phyloP scores from a whole-genome alignment of 2,329 filamentous ascomycete species.

The Penicillium sp. region DNA sequence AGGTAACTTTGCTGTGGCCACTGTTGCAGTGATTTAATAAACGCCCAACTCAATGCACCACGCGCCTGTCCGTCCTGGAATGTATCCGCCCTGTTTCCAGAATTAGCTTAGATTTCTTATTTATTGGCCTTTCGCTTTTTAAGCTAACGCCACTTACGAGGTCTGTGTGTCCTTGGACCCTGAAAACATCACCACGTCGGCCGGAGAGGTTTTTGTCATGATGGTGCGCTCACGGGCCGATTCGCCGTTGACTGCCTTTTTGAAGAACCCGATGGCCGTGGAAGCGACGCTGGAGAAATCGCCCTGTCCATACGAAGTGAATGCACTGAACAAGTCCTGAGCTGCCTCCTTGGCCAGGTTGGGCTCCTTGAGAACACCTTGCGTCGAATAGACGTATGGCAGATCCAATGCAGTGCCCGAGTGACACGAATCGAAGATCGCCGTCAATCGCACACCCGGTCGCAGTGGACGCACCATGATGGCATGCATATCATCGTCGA shows the following conservation, averaged over 20 bases:
- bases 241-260: conserved; percentile 78
- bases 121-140: neutral
- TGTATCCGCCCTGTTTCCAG: conserved; percentile 70
- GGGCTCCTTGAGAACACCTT: conserved; percentile 65
- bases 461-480: conserved; percentile 75
- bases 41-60: conserved; percentile 96
- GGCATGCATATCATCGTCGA: conserved; percentile 74
- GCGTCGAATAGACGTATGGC: conserved; percentile 66
- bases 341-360: conserved; percentile 67
- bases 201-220: conserved; percentile 86
- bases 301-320: conserved; percentile 75
- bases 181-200: conserved; percentile 96
- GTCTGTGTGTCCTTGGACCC: conserved; percentile 96
- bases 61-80: conserved; percentile 85
- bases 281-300: conserved; percentile 78
- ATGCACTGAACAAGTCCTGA: conserved; percentile 61
- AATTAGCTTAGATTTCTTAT: neutral
- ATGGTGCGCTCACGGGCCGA: conserved; percentile 75
- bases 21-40: conserved; percentile 82
- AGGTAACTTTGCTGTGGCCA: conserved; percentile 94
- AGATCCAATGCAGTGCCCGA: conserved; percentile 65
- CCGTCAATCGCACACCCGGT: conserved; percentile 76
- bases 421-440: conserved; percentile 67
- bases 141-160: conserved; percentile 30
- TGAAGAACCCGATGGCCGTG: conserved; percentile 79